A percentile compares a stretch with the other conserved stretches of the same genome.
Conservation (phyloP, 768 basidiomycete genomes). For the Rubroboletus pulcherrimus region DNA sequence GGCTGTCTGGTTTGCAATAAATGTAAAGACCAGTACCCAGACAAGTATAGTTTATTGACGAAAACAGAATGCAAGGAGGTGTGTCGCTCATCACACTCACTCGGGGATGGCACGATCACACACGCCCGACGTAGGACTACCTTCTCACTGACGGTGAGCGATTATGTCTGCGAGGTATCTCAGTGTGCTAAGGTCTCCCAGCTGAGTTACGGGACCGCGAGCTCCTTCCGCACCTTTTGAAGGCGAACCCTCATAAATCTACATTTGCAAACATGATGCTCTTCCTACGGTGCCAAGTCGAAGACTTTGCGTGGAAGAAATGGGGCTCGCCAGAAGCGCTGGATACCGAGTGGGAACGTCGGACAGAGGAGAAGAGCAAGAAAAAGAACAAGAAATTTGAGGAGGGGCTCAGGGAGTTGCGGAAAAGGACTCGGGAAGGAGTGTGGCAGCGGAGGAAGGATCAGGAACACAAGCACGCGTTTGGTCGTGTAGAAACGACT, state of each 20-base stretch:
- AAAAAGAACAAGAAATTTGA: constrained; percentile 96
- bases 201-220: constrained; percentile 93
- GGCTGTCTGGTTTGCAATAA: constrained; percentile 80
- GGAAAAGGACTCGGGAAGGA: constrained; percentile 82
- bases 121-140: constrained; percentile 62
- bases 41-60: constrained; percentile 91
- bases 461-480: constrained; percentile 84
- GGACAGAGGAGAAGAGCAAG: constrained; percentile 78
- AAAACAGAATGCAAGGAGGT: constrained; percentile 99
- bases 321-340: constrained; percentile 94
- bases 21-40: constrained; percentile 86
- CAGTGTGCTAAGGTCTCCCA: constrained; percentile 28
- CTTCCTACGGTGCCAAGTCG: constrained; percentile 89
- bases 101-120: constrained; percentile 1
- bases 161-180: not conserved
- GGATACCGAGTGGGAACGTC: constrained; percentile 80
- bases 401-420: constrained; percentile 77
- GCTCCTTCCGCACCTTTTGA: constrained; percentile 86
- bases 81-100: constrained; percentile 18
- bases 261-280: constrained; percentile 99
- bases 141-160: constrained; percentile 84
- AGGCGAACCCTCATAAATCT: constrained; percentile 92
- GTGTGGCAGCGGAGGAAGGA: constrained; percentile 87
- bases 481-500: constrained; percentile 54
- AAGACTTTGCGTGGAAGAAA: constrained; percentile 96